These are phyloP conservation scores for Termitomyces sp. DNA, from an alignment of 768 basidiomycete species.

Conservation along the genomic window DNA sequence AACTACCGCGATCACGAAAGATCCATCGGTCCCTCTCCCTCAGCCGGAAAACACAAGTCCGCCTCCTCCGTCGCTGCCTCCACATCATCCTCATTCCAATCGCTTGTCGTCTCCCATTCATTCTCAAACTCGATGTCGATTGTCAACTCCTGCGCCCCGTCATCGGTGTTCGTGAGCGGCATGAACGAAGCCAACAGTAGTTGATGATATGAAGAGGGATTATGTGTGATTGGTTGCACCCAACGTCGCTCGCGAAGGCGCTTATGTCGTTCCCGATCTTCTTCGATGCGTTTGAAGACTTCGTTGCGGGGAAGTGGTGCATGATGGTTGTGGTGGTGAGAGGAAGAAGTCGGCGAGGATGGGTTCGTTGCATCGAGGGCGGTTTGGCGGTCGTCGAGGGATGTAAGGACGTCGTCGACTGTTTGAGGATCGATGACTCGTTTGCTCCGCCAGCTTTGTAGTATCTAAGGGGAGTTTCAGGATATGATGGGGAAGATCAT, in stretches of 20 bases:
- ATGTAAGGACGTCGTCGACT: constrained; percentile 62
- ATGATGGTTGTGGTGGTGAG: constrained; percentile 16
- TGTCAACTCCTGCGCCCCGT: constrained; percentile 53
- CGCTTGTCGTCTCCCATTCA: constrained; percentile 85
- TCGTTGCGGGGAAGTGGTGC: constrained; percentile 53
- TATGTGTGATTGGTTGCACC: constrained; percentile 74
- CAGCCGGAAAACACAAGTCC: constrained; percentile 58
- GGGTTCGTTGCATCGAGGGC: constrained; percentile 7
- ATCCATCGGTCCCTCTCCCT: constrained; percentile 39
- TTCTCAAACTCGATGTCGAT: constrained; percentile 85
- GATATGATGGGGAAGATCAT: not conserved
- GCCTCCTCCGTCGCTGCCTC: constrained; percentile 71
- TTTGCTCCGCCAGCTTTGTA: constrained; percentile 89
- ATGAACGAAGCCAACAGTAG: constrained; percentile 54
- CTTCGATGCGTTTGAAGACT: constrained; percentile 82
- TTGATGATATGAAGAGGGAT: constrained; percentile 32
- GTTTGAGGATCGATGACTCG: constrained; percentile 75
- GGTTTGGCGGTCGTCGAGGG: constrained; percentile 41
- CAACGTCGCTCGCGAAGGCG: constrained; percentile 85
- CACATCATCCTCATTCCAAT: constrained; percentile 87
- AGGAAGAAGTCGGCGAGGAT: constrained; percentile 9
- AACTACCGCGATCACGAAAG: constrained; percentile 20
- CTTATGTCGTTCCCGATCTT: constrained; percentile 90
- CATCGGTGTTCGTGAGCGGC: constrained; percentile 45
- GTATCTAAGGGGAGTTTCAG: constrained; percentile 44